A percentile compares a stretch with the other conserved stretches of the same genome.
phyloP scores from a whole-genome alignment of 495 filamentous ascomycete species.

The Cercophora scortea region DNA sequence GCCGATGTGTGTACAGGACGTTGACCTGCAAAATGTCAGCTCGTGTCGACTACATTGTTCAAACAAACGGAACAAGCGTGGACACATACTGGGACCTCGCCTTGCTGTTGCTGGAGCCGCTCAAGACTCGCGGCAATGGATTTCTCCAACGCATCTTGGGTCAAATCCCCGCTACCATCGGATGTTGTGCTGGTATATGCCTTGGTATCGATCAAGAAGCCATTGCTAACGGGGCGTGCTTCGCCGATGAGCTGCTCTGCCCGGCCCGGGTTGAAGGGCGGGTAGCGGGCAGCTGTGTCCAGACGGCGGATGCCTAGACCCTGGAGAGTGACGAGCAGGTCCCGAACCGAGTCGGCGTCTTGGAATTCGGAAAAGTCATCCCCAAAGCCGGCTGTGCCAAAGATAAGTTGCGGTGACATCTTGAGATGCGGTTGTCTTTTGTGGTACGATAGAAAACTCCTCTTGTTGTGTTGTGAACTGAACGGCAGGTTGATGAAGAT shows the following conservation, averaged over 20 bases:
- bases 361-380: not conserved
- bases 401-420: not conserved
- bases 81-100: too few species aligned
- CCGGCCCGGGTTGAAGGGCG: constrained; percentile 30
- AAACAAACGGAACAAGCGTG: too few species aligned
- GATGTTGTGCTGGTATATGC: not conserved
- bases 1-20: constrained; percentile 25
- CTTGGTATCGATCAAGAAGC: not conserved
- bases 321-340: constrained; percentile 19
- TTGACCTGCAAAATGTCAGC: constrained; percentile 5
- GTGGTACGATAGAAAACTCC: too few species aligned
- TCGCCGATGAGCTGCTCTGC: constrained; percentile 39
- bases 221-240: not conserved
- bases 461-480: too few species aligned
- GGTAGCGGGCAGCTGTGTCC: constrained; percentile 40
- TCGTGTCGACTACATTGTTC: too few species aligned
- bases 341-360: constrained; percentile 12
- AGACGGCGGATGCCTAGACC: constrained; percentile 26
- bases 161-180: not conserved
- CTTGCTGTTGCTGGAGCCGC: constrained; percentile 9
- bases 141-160: not conserved
- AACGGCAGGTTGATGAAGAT: too few species aligned
- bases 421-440: too few species aligned
- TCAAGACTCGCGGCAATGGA: constrained; percentile 5
- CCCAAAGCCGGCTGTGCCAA: not conserved